A percentile compares a stretch with the other conserved stretches of the same genome.
Conservation (phyloP, 306 rosid genomes). For the Citrullus colocynthis region DNA sequence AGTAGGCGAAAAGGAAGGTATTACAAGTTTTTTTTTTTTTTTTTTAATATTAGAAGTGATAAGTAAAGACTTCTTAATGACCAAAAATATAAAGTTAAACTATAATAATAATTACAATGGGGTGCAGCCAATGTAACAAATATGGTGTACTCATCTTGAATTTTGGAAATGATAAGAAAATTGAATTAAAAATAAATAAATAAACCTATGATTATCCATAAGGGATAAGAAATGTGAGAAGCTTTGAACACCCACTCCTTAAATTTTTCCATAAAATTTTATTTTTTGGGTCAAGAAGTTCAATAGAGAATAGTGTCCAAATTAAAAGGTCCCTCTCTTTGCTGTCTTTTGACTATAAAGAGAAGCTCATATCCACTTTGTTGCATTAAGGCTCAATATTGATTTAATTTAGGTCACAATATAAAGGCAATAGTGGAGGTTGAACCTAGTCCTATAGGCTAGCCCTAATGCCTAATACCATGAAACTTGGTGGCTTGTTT, state of each 20-base stretch:
- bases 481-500: background rate
- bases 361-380: background rate
- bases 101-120: too few species aligned
- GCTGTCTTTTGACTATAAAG: background rate
- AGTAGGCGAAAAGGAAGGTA: background rate
- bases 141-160: too few species aligned
- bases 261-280: background rate
- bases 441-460: background rate
- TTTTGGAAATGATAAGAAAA: too few species aligned
- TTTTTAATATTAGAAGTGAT: background rate
- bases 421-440: background rate
- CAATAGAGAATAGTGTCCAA: background rate
- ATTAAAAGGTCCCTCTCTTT: background rate
- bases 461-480: background rate
- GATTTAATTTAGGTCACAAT: slow-evolving; percentile 5
- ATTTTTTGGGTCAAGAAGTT: background rate
- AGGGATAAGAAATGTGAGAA: background rate
- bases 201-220: too few species aligned
- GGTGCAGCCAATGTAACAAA: too few species aligned
- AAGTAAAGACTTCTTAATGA: too few species aligned
- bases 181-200: too few species aligned
- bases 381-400: background rate
- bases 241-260: background rate
- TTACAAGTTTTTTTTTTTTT: background rate
- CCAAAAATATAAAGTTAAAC: too few species aligned